A percentile compares a stretch with the other conserved stretches of the same genome.
These are phyloP conservation scores for Fusarium sp. DNA, from an alignment of 2,329 filamentous ascomycete species.

Conservation along the genomic window DNA sequence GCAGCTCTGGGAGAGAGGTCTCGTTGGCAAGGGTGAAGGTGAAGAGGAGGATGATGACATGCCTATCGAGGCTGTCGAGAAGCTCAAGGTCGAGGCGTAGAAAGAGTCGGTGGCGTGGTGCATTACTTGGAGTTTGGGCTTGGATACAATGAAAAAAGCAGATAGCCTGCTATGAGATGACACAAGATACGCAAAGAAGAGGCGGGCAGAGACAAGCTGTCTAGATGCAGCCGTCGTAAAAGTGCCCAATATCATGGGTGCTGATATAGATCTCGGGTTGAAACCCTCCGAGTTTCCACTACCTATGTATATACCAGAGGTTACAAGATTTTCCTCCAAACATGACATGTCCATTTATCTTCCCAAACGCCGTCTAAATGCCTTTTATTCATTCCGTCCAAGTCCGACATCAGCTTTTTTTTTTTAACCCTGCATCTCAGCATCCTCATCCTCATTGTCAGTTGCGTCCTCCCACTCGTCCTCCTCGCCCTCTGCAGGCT, in stretches of 20 bases:
- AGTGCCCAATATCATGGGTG: slow-evolving; percentile 21
- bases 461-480: slow-evolving; percentile 67
- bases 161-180: slow-evolving; percentile 17
- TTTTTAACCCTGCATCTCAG: slow-evolving; percentile 63
- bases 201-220: not conserved
- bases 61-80: slow-evolving; percentile 72
- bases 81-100: slow-evolving; percentile 75
- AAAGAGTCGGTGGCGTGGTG: slow-evolving; percentile 11
- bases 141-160: slow-evolving; percentile 32
- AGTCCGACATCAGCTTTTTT: slow-evolving; percentile 18
- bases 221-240: not conserved
- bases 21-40: slow-evolving; percentile 72
- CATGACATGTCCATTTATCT: slow-evolving; percentile 35
- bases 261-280: slow-evolving; percentile 36
- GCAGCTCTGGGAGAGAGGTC: slow-evolving; percentile 82
- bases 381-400: slow-evolving; percentile 29
- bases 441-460: slow-evolving; percentile 66
- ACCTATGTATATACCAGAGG: slow-evolving; percentile 28
- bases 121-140: slow-evolving; percentile 45
- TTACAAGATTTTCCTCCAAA: slow-evolving; percentile 31
- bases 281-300: slow-evolving; percentile 31
- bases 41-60: slow-evolving; percentile 73
- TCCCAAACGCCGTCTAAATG: slow-evolving; percentile 44
- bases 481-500: slow-evolving; percentile 65
- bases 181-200: slow-evolving; percentile 14